phyloP scores from a whole-genome alignment of 2,329 filamentous ascomycete species.

The Diaporthe ilicicola region DNA sequence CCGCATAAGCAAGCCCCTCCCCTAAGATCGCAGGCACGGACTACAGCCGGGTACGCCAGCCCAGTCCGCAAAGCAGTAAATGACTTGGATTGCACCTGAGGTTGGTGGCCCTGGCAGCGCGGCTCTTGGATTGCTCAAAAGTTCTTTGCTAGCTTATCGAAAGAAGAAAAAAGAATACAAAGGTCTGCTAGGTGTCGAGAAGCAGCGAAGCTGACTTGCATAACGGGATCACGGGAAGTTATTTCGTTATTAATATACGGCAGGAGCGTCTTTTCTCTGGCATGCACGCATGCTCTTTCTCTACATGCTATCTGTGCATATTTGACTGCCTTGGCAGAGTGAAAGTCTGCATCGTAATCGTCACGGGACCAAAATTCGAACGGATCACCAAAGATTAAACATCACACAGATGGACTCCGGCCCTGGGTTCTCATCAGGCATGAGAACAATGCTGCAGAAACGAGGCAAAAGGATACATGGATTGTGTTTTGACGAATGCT shows the following conservation, averaged over 20 bases:
- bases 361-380: no score
- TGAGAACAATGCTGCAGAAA: no score
- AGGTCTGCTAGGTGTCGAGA: neutral
- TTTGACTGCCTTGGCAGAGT: neutral
- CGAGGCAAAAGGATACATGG: no score
- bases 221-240: neutral
- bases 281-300: neutral
- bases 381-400: no score
- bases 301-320: neutral
- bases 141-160: neutral
- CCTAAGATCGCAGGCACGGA: no score
- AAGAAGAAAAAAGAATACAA: no score
- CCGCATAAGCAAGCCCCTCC: conserved; percentile 6
- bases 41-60: neutral
- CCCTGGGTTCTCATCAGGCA: no score
- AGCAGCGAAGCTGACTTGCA: conserved; percentile 19
- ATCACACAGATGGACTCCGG: no score
- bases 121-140: neutral
- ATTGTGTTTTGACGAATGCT: no score
- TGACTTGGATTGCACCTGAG: neutral
- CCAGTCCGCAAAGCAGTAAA: neutral
- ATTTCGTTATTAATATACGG: neutral
- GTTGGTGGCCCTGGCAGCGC: neutral
- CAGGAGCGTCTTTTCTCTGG: neutral
- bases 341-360: no score